phyloP scores from a whole-genome alignment of 768 basidiomycete genomes.

The Chalciporus piperatus region DNA sequence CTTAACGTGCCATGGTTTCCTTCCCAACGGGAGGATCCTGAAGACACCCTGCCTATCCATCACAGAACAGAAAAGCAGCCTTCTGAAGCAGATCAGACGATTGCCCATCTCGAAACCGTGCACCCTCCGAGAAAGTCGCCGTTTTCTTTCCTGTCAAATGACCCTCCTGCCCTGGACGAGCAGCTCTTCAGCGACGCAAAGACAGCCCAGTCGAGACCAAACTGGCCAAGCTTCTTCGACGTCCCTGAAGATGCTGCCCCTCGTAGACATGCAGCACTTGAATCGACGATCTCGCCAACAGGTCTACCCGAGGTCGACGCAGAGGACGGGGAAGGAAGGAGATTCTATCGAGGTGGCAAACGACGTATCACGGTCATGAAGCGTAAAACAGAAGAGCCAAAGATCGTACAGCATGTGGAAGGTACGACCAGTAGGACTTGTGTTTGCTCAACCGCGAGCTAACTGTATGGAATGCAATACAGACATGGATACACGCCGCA shows the following conservation, averaged over 20 bases:
- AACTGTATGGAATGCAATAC: background rate
- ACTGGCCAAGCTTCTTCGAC: slow-evolving; percentile 21
- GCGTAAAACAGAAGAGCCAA: slow-evolving; percentile 33
- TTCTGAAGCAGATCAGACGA: background rate
- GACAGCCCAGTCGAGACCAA: slow-evolving; percentile 20
- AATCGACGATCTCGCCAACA: background rate
- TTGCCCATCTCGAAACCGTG: slow-evolving; percentile 4
- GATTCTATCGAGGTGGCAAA: slow-evolving; percentile 31
- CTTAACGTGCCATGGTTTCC: background rate
- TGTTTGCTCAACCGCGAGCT: background rate
- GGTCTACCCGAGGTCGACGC: background rate
- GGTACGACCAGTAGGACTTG: slow-evolving; percentile 25
- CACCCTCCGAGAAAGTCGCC: slow-evolving; percentile 7
- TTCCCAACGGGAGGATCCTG: background rate
- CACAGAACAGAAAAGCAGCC: background rate
- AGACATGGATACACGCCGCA: slow-evolving; percentile 51
- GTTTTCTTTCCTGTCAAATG: slow-evolving; percentile 18
- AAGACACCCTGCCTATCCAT: slow-evolving; percentile 1
- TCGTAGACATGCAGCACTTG: slow-evolving; percentile 15
- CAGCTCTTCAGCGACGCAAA: slow-evolving; percentile 25
- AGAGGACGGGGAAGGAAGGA: slow-evolving; percentile 18
- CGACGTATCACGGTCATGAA: slow-evolving; percentile 29
- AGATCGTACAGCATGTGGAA: slow-evolving; percentile 45
- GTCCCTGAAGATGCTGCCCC: slow-evolving; percentile 18
- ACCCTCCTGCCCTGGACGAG: slow-evolving; percentile 19